Evolutionary conservation across 2,329 filamentous ascomycete species (phyloP), one percentile per base, ranked within the genome.

Genomic region (Chaetomiaceae sp.): DNA sequence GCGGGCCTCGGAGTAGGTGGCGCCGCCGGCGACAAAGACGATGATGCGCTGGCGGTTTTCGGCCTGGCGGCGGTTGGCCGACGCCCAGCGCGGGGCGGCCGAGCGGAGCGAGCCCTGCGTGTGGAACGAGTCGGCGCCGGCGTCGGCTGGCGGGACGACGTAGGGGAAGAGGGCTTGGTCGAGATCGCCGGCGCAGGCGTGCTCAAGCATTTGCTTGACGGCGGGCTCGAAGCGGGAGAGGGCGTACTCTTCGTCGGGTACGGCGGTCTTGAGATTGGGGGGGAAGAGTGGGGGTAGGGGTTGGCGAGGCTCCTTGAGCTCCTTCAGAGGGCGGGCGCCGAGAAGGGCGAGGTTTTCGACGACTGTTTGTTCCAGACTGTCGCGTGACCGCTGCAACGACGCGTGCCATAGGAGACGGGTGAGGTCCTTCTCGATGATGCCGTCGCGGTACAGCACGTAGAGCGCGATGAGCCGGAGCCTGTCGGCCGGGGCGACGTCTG

Each of bases 71-170:
- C 86, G 79, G 38, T 90, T 85, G 9, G 88, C 86, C 48, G 89
- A 89, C 2, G 94, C 94, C 94, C 94, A 99, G 37, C 91, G 96
- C 1, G 92, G 94, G 64, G 96, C 95, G 14, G 90, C 90, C 9
- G 89, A 89, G 53, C 94, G 87, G 21, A 99, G 79, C 13, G 92
- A 97, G 11, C 87, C 82, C 59, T 88, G 79, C 23, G 80, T 72
- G 4, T 72, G 73, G 40, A 81, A 64, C 33, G 81, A 71, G 55
- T 85, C 81, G 27, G 36, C 20, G 53, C 81, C 75, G 61, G 77
- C 75, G 61, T 86, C 84, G 36, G 84, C 71, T 5, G 86, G 84
- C 4, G 86, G 85, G 56, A 87, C 85, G 53, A 86, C 82, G 57
- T 86, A 90, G 1, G 89, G 89, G 61, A 91, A 92, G 2, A 76